These are phyloP conservation scores for Papiliotrema fonsecae DNA, from an alignment of 1,284 basidiomycete species.

Conservation along the genomic window DNA sequence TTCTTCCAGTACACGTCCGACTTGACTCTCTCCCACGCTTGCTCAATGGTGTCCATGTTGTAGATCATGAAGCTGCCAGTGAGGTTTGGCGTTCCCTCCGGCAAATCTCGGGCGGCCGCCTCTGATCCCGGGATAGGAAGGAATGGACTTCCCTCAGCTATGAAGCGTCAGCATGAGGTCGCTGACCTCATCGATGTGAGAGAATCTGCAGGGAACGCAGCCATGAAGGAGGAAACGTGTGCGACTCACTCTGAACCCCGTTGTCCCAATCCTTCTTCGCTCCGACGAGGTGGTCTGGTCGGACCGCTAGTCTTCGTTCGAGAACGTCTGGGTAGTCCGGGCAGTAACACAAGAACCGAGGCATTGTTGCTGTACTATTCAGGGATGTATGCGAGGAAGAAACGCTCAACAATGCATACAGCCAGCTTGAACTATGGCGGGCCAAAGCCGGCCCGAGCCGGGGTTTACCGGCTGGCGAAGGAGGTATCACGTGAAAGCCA, in stretches of 20 bases:
- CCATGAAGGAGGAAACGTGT: no score
- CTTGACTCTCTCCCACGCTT: conserved; percentile 20
- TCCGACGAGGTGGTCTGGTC: conserved; percentile 30
- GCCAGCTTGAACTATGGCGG: background rate
- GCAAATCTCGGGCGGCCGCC: background rate
- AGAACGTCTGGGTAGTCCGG: conserved; percentile 42
- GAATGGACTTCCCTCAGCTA: conserved; percentile 12
- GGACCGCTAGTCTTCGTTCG: conserved; percentile 33
- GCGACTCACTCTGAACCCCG: conserved; percentile 22
- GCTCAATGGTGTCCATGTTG: conserved; percentile 15
- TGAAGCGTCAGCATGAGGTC: background rate
- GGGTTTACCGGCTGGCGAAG: background rate
- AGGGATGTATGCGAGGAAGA: background rate
- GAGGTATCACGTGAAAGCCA: no score
- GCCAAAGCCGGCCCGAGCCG: background rate
- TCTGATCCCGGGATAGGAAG: conserved; percentile 8
- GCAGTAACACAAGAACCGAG: conserved; percentile 35
- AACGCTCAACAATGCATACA: background rate
- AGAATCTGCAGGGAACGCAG: no score
- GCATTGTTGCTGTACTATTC: conserved; percentile 28
- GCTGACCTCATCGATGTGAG: no score
- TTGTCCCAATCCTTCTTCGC: conserved; percentile 19
- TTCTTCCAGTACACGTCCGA: conserved; percentile 20
- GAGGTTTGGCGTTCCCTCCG: conserved; percentile 5
- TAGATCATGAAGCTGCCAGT: conserved; percentile 14